Conservation (phyloP, 306 rosid genomes). For the Amphicarpaea edgeworthii region DNA sequence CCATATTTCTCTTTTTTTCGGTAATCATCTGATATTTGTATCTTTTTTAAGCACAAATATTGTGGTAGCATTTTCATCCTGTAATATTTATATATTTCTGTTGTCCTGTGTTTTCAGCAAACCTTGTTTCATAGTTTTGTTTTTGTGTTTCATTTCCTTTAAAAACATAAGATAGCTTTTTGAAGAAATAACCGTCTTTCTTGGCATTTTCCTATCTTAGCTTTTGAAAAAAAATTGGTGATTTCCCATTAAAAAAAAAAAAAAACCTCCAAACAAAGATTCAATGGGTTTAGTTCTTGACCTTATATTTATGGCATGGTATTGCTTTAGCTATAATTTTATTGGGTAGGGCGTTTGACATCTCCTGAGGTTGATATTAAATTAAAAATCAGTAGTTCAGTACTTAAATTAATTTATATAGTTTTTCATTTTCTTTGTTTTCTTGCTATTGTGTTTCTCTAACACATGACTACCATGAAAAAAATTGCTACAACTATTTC, state of each 20-base stretch:
- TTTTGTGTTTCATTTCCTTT: not conserved
- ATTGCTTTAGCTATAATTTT: constrained; percentile 38
- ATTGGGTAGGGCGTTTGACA: constrained; percentile 34
- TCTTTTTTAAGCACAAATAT: constrained; percentile 18
- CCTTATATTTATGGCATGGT: constrained; percentile 34
- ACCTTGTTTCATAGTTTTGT: not conserved
- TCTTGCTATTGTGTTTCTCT: constrained; percentile 26
- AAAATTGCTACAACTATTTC: constrained; percentile 26
- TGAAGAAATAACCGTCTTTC: not conserved
- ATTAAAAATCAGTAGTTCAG: constrained; percentile 8
- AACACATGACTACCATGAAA: constrained; percentile 19
- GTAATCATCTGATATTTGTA: constrained; percentile 53
- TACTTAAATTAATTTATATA: not conserved
- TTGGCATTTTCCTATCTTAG: not conserved
- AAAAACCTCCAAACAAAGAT: not conserved
- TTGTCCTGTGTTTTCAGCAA: not conserved
- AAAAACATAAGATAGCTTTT: not conserved
- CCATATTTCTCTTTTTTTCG: constrained; percentile 78
- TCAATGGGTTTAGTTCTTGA: constrained; percentile 7
- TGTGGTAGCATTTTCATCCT: constrained; percentile 5
- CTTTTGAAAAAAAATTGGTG: not conserved
- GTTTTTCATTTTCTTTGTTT: not conserved
- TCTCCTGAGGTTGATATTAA: constrained; percentile 24
- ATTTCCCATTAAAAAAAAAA: not conserved
- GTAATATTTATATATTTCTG: not conserved